Conservation (phyloP, 179 eudicot genomes). For the Pouteria campechiana region DNA sequence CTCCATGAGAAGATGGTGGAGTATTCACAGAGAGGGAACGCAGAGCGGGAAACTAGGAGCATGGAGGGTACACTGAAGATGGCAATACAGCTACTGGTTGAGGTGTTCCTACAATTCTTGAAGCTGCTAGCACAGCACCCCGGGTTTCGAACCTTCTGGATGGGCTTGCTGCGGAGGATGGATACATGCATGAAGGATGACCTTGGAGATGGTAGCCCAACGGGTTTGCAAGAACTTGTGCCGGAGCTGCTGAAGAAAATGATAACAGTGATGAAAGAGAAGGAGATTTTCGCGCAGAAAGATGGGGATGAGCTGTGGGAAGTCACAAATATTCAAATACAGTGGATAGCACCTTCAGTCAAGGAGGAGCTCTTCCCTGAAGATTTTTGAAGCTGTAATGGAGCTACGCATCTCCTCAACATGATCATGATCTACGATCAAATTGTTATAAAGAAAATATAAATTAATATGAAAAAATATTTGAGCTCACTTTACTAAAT, state of each 20-base stretch:
- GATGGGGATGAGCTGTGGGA: conserved; percentile 94
- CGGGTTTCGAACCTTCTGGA: conserved; percentile 65
- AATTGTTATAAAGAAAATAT: too few relatives aligned
- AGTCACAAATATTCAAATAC: conserved; percentile 79
- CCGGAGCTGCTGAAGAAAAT: conserved; percentile 60
- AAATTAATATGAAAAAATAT: too few relatives aligned
- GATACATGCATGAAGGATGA: conserved; percentile 96
- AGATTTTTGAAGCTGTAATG: too few relatives aligned
- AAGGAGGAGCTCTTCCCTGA: conserved; percentile 75
- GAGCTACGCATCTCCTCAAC: too few relatives aligned
- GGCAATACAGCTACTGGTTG: conserved; percentile 76
- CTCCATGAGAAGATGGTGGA: conserved; percentile 93
- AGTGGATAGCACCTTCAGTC: conserved; percentile 92
- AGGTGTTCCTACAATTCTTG: conserved; percentile 56
- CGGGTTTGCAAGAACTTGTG: conserved; percentile 53
- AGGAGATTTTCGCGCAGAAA: conserved; percentile 34
- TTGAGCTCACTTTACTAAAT: too few relatives aligned
- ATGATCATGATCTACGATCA: too few relatives aligned
- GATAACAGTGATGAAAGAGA: conserved; percentile 58
- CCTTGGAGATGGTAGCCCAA: conserved; percentile 52
- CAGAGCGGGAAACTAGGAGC: conserved; percentile 85
- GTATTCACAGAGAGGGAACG: conserved; percentile 72
- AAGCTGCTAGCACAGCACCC: conserved; percentile 41
- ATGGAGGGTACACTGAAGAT: conserved; percentile 83
- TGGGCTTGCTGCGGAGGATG: conserved; percentile 79